A percentile compares a stretch with the other conserved stretches of the same genome.
Conservation (phyloP, 768 basidiomycete species). For the Russula earlei region DNA sequence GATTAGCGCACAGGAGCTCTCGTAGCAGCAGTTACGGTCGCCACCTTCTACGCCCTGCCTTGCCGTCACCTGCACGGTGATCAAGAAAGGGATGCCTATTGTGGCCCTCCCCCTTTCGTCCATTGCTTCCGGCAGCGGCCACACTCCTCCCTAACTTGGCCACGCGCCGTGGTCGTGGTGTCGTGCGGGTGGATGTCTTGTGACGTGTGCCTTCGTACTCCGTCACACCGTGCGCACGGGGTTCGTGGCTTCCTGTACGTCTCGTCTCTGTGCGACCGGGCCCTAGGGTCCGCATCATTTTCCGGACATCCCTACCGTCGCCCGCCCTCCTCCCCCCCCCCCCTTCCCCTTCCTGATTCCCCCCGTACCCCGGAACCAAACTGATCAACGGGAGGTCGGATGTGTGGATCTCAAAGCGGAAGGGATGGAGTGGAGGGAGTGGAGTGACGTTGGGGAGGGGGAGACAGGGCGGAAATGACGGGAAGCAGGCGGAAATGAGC, state of each 20-base stretch:
- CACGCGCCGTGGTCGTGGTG: constrained; percentile 1
- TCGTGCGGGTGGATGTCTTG: not conserved
- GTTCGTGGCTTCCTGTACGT: not conserved
- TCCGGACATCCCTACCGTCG: too few relatives aligned
- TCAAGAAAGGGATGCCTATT: not conserved
- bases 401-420: not conserved
- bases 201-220: not conserved
- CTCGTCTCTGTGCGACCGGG: not conserved
- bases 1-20: not conserved
- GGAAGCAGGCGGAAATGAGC: constrained; percentile 8
- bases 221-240: not conserved
- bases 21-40: not conserved
- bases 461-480: constrained; percentile 2
- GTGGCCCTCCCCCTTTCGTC: not conserved
- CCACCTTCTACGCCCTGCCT: not conserved
- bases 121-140: not conserved
- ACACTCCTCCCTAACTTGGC: not conserved
- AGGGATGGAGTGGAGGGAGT: not conserved
- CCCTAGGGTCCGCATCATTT: not conserved
- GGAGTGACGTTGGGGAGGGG: not conserved
- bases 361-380: not conserved
- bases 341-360: not conserved
- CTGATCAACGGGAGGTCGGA: not conserved
- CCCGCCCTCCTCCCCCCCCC: too few relatives aligned
- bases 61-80: constrained; percentile 4